These are phyloP conservation scores for Globisporangium acanthophoron DNA, from an alignment of 352 stramenopile genomes.

Conservation along the genomic window DNA sequence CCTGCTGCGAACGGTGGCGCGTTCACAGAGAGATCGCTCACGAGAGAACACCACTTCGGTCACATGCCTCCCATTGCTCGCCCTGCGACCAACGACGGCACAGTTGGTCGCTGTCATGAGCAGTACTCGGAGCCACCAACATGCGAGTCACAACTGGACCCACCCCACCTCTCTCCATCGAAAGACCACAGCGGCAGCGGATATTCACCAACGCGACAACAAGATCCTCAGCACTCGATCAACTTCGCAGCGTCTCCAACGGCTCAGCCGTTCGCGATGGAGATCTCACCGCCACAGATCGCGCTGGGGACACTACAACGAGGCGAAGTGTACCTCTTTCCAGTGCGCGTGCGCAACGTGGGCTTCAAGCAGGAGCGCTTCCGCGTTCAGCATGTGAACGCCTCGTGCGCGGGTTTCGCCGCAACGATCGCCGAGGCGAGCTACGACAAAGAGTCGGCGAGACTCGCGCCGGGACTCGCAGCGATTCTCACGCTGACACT, in stretches of 20 bases:
- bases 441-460: conserved; percentile 55
- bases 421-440: conserved; percentile 41
- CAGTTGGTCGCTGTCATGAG: not conserved
- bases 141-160: no score
- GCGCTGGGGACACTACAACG: conserved; percentile 27
- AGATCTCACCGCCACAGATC: conserved; percentile 45
- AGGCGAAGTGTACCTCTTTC: conserved; percentile 63
- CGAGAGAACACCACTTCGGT: conserved; percentile 6
- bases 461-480: conserved; percentile 49
- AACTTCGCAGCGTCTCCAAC: conserved; percentile 12
- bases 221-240: not conserved
- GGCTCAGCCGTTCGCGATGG: conserved; percentile 44
- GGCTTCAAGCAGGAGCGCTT: conserved; percentile 63
- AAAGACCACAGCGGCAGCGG: not conserved
- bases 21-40: conserved; percentile 8
- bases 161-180: not conserved
- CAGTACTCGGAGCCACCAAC: not conserved
- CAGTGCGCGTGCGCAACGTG: conserved; percentile 61
- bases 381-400: conserved; percentile 42
- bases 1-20: conserved; percentile 1
- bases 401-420: conserved; percentile 28
- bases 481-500: conserved; percentile 56
- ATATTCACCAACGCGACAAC: not conserved
- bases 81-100: conserved; percentile 5
- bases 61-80: not conserved